phyloP scores from a whole-genome alignment of 331 rosid genomes.

The Telfairia occidentalis region DNA sequence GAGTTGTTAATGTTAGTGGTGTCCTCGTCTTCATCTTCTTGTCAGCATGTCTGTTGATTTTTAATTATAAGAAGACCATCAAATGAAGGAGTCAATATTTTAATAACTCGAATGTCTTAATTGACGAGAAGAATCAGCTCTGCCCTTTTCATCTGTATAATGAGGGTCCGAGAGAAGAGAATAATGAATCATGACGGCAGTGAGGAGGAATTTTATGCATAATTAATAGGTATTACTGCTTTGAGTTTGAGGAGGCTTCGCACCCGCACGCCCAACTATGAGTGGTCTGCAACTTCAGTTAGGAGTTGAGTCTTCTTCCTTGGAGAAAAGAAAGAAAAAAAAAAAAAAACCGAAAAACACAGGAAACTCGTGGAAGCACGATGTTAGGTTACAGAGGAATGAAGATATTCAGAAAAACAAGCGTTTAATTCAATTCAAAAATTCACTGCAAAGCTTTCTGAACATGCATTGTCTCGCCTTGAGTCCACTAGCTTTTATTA shows the following conservation, averaged over 20 bases:
- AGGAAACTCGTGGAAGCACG: constrained; percentile 6
- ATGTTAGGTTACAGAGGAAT: not conserved
- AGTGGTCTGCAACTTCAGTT: not conserved
- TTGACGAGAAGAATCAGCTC: too few species aligned
- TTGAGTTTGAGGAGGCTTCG: too few species aligned
- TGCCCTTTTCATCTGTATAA: too few species aligned
- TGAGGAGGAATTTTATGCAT: not conserved
- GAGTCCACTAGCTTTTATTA: not conserved
- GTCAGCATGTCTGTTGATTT: not conserved
- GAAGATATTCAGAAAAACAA: not conserved
- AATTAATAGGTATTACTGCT: too few species aligned
- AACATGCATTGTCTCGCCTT: not conserved
- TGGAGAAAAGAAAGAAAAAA: too few species aligned
- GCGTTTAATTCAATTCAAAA: not conserved
- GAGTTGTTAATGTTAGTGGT: not conserved
- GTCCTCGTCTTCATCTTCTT: constrained; percentile 1
- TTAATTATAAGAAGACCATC: not conserved
- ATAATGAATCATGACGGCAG: not conserved
- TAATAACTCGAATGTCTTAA: too few species aligned
- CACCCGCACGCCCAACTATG: not conserved
- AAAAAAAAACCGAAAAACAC: too few species aligned
- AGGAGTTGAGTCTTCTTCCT: not conserved
- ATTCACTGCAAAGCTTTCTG: not conserved
- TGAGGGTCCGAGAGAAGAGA: not conserved
- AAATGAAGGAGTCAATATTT: too few species aligned